Percentiles rank a stretch among this genome's conserved stretches.
Evolutionary conservation across 164 flowering plant genomes (phyloP).

Genomic region (Houttuynia cordata): DNA sequence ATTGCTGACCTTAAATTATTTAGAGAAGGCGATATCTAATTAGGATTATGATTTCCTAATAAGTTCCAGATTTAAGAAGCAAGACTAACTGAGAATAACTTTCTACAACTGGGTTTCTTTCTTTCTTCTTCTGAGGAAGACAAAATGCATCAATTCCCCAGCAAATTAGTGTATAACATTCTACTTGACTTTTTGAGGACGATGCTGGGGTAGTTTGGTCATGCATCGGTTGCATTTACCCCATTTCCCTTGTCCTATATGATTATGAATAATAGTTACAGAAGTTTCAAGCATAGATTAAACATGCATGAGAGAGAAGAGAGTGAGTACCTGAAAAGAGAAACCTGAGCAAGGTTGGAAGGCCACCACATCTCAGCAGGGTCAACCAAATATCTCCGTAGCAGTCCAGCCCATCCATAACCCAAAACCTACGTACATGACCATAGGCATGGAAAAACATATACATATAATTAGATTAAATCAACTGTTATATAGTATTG

Average conservation of each 20-base stretch:
- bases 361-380: conserved; percentile 99
- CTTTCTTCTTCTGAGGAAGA: not conserved
- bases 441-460: not conserved
- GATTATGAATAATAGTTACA: not conserved
- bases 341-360: conserved; percentile 83
- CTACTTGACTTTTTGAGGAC: not conserved
- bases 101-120: not conserved
- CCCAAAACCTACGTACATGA: conserved; percentile 51
- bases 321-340: conserved; percentile 56
- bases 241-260: too few relatives aligned
- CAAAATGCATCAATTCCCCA: not conserved
- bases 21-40: too few relatives aligned
- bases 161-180: not conserved
- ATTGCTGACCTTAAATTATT: too few relatives aligned
- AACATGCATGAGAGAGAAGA: not conserved
- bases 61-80: too few relatives aligned
- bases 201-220: not conserved
- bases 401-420: conserved; percentile 95
- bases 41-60: too few relatives aligned
- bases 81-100: not conserved
- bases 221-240: not conserved
- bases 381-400: conserved; percentile 69
- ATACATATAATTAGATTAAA: too few relatives aligned
- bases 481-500: too few relatives aligned
- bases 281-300: not conserved